phyloP scores from a whole-genome alignment of 352 stramenopile species.

The Phytophthora palmivora region DNA sequence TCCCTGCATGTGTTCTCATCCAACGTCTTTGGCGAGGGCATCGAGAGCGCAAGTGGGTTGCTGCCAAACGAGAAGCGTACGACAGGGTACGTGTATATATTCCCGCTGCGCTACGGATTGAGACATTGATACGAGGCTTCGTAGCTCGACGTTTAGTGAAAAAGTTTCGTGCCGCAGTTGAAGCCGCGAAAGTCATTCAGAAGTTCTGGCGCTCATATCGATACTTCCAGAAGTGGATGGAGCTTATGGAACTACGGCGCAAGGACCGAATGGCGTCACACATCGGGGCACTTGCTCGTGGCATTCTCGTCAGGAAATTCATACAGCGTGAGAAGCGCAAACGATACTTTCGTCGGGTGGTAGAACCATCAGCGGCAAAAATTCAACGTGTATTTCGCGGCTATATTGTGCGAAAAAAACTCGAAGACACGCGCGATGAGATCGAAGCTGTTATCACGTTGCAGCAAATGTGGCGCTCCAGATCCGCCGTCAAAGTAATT shows the following conservation, averaged over 20 bases:
- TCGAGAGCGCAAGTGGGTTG: slow-evolving; percentile 39
- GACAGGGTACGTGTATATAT: slow-evolving; percentile 49
- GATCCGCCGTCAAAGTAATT: slow-evolving; percentile 53
- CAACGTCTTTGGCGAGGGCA: slow-evolving; percentile 69
- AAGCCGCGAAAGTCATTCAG: slow-evolving; percentile 56
- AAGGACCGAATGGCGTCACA: slow-evolving; percentile 63
- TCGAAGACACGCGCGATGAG: slow-evolving; percentile 62
- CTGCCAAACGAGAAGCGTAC: slow-evolving; percentile 34
- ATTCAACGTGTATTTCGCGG: slow-evolving; percentile 83
- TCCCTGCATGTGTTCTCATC: slow-evolving; percentile 51
- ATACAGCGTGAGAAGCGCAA: slow-evolving; percentile 55
- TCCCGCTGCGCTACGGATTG: slow-evolving; percentile 60
- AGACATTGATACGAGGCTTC: slow-evolving; percentile 60
- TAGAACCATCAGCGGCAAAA: slow-evolving; percentile 49
- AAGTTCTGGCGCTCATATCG: slow-evolving; percentile 54
- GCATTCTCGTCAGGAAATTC: slow-evolving; percentile 68
- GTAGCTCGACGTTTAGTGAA: slow-evolving; percentile 50
- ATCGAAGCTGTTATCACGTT: slow-evolving; percentile 77
- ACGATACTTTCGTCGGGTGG: slow-evolving; percentile 46
- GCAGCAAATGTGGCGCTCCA: slow-evolving; percentile 76
- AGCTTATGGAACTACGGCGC: slow-evolving; percentile 53
- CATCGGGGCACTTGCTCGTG: slow-evolving; percentile 69
- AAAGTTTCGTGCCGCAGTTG: slow-evolving; percentile 34
- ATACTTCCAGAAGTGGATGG: slow-evolving; percentile 59
- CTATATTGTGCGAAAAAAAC: slow-evolving; percentile 54